A percentile compares a stretch with the other conserved stretches of the same genome.
Conservation (phyloP, 1,284 basidiomycete genomes). For the Amylostereum chailletii region DNA sequence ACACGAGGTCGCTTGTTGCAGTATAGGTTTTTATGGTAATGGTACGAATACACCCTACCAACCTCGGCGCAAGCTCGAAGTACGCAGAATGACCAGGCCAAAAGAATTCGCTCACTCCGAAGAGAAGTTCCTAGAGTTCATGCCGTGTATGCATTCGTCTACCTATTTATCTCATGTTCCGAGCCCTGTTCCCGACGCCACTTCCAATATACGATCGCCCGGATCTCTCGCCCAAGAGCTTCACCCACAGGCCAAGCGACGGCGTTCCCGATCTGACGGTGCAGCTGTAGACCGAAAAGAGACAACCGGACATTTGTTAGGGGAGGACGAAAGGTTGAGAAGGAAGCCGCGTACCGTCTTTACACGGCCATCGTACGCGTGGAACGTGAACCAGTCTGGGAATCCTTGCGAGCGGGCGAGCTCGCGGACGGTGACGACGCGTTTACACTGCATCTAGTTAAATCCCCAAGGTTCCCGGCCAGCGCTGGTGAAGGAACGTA, state of each 20-base stretch:
- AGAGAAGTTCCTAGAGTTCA: too few species aligned
- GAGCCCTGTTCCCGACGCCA: conserved; percentile 28
- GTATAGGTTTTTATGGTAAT: too few species aligned
- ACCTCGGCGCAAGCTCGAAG: too few species aligned
- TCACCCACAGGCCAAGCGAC: conserved; percentile 54
- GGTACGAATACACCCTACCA: too few species aligned
- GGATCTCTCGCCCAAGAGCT: conserved; percentile 56
- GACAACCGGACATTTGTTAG: neutral
- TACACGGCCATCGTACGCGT: conserved; percentile 38
- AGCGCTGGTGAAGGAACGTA: conserved; percentile 19
- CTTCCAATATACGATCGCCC: conserved; percentile 37
- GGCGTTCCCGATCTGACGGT: conserved; percentile 70
- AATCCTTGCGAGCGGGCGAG: conserved; percentile 71
- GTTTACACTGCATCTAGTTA: conserved; percentile 35
- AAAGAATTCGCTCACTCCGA: too few species aligned
- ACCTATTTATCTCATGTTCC: too few species aligned
- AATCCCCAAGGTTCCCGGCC: too few species aligned
- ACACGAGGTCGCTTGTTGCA: too few species aligned
- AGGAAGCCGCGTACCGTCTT: conserved; percentile 40
- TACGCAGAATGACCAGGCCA: too few species aligned
- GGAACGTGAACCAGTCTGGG: conserved; percentile 60
- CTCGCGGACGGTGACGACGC: conserved; percentile 63
- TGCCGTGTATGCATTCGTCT: too few species aligned
- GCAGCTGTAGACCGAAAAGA: conserved; percentile 41
- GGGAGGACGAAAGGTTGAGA: neutral